A percentile compares a stretch with the other conserved stretches of the same genome.
Conservation (phyloP, 73 alveolate species). For the Symbiodinium pilosum region DNA sequence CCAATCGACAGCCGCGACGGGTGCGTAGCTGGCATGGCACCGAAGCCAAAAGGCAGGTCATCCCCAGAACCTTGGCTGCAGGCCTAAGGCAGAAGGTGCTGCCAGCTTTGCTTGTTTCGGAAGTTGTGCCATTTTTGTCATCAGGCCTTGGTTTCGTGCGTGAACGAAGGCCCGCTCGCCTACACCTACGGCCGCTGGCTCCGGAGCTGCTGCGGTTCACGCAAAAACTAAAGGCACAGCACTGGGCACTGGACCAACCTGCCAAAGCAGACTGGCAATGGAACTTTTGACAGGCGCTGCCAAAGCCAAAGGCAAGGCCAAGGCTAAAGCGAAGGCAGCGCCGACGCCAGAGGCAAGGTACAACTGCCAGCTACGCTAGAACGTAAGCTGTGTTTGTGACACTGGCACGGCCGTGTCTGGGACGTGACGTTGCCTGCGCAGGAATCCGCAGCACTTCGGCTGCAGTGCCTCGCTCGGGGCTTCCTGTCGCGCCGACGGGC, state of each 20-base stretch:
- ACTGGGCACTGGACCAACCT: neutral
- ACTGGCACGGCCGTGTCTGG: neutral
- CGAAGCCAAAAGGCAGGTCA: too few species aligned
- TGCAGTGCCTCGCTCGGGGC: slow-evolving; percentile 53
- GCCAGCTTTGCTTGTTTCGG: too few species aligned
- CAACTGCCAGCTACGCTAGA: neutral
- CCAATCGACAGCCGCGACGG: too few species aligned
- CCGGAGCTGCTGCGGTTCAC: neutral
- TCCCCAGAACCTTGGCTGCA: too few species aligned
- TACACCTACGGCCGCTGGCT: neutral
- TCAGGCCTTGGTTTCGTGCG: too few species aligned
- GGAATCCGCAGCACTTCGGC: slow-evolving; percentile 35
- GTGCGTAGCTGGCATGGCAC: too few species aligned
- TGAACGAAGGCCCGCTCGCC: neutral
- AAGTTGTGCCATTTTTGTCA: too few species aligned
- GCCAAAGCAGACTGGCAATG: neutral
- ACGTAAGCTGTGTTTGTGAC: too few species aligned
- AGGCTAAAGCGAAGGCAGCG: slow-evolving; percentile 33
- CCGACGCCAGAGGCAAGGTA: slow-evolving; percentile 35
- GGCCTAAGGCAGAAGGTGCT: too few species aligned
- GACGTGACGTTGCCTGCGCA: neutral
- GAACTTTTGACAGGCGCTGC: neutral
- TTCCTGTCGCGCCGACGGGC: slow-evolving; percentile 23
- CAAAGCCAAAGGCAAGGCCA: slow-evolving; percentile 47
- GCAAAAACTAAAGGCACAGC: neutral